Base-by-base conservation (phyloP, 768 basidiomycete species). In the Lyophyllum decastes region DNA sequence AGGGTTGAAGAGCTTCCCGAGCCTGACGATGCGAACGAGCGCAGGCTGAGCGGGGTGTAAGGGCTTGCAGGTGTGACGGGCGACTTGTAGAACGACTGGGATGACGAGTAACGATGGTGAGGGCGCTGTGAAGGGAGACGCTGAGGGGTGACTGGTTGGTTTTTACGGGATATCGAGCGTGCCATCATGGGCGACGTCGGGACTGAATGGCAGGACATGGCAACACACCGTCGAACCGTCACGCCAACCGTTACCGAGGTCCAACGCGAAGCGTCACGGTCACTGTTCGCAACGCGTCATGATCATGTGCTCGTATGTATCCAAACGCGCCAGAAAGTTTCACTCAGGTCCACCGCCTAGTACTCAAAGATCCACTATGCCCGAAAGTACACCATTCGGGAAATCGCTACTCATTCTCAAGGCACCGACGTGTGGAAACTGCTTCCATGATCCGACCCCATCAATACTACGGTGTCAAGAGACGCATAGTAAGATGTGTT, bases 1-100 rank as follows among this genome's bases (percentile, higher is more conserved):
- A 89, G 61, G 2, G 78, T 76, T 7, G 83, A 83, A 4, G 80
- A 76, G 56, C 76, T 80, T 33, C 81, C 80, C 46, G 80, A 76
- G 60, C 79, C 82, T 33, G 83, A 77, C 27, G 81, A 79, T 40
- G 81, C 74, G 60, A 82, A 78, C 6, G 88, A 90, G 61, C 84
- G 83, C 43, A 88, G 77, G 65, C 87, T 88, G 66, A 87, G 77
- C 27, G 88, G 87, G 3, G 87, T 88, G 70, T 87, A 88, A 8
- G 88, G 86, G 19, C 87, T 86, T 52, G 79, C 78, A 22, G 88
- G 86, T 14, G 87, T 87, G 51, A 79, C 69, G 19, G 88, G 87
- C 60, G 87, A 87, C 70, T 76, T 80, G 72, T 79, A 73, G 64
- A 75, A 72, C 40, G 78, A 78, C 44, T 78, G 76, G 10, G 66